A percentile compares a stretch with the other conserved stretches of the same genome.
These are phyloP conservation scores for Cladosporium phlei DNA, from an alignment of 2,329 filamentous ascomycete genomes.

Conservation along the genomic window DNA sequence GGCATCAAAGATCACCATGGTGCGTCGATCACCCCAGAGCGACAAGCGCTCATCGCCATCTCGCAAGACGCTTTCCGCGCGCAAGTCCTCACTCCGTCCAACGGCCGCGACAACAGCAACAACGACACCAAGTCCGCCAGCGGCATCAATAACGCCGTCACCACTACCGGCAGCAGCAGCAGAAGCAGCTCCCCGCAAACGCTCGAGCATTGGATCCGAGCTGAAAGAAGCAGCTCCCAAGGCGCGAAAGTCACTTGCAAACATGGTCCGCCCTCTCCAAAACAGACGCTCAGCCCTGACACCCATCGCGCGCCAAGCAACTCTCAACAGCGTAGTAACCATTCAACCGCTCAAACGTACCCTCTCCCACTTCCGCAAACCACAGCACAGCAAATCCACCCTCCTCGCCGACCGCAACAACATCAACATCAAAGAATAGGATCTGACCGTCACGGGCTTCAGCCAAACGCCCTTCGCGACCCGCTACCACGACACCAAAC, in stretches of 20 bases:
- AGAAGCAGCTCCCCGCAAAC: neutral
- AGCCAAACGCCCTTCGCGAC: slow-evolving; percentile 29
- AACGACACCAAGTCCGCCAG: neutral
- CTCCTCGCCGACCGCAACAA: neutral
- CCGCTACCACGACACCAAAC: slow-evolving; percentile 27
- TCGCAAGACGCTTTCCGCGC: neutral
- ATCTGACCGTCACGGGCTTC: slow-evolving; percentile 26
- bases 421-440: slow-evolving; percentile 15
- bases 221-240: neutral
- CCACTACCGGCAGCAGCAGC: neutral
- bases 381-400: neutral
- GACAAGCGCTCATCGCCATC: no score
- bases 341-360: neutral
- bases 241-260: neutral
- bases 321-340: neutral
- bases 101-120: neutral
- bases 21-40: no score
- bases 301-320: neutral
- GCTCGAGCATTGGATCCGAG: slow-evolving; percentile 1
- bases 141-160: neutral
- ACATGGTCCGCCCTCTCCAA: neutral
- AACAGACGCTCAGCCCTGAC: slow-evolving; percentile 10
- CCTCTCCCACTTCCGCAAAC: neutral
- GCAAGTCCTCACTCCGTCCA: neutral
- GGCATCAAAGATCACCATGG: no score